phyloP scores from a whole-genome alignment of 169 alveolate genomes.

The Cystoisospora suis region DNA sequence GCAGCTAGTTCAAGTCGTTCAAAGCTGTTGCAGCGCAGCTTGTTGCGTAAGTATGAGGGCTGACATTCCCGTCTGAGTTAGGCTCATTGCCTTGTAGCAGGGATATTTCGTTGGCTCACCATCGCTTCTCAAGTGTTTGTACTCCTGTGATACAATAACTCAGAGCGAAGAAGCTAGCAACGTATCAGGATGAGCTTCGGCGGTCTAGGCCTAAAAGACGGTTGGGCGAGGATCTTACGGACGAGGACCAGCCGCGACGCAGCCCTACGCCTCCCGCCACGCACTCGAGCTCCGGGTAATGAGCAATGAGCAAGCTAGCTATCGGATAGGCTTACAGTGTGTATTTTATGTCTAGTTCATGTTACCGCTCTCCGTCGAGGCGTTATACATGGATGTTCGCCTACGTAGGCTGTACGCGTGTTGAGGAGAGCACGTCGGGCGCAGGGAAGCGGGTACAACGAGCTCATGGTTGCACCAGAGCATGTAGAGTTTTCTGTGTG shows the following conservation, averaged over 20 bases:
- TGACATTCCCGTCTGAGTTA: no score
- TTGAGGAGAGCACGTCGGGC: not conserved
- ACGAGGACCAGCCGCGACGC: constrained; percentile 68
- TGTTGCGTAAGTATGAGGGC: no score
- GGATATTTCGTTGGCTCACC: no score
- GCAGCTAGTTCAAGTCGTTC: no score
- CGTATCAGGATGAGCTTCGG: constrained; percentile 54
- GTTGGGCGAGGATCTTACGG: constrained; percentile 61
- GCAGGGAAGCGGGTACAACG: not conserved
- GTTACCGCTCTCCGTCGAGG: not conserved
- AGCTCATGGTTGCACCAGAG: not conserved
- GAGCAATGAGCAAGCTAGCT: no score
- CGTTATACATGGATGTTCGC: not conserved
- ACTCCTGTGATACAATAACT: no score
- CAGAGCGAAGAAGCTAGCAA: constrained; percentile 48
- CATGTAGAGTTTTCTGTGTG: no score
- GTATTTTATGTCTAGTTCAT: no score
- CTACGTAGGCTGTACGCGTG: not conserved
- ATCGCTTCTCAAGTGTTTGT: no score
- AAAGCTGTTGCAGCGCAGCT: no score
- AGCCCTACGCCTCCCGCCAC: constrained; percentile 67
- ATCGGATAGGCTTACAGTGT: no score
- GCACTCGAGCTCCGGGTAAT: constrained; percentile 65
- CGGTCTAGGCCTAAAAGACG: constrained; percentile 60
- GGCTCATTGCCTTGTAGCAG: no score